Evolutionary conservation across 1,284 basidiomycete genomes (phyloP).

Genomic region (Apiotrichum siamense): DNA sequence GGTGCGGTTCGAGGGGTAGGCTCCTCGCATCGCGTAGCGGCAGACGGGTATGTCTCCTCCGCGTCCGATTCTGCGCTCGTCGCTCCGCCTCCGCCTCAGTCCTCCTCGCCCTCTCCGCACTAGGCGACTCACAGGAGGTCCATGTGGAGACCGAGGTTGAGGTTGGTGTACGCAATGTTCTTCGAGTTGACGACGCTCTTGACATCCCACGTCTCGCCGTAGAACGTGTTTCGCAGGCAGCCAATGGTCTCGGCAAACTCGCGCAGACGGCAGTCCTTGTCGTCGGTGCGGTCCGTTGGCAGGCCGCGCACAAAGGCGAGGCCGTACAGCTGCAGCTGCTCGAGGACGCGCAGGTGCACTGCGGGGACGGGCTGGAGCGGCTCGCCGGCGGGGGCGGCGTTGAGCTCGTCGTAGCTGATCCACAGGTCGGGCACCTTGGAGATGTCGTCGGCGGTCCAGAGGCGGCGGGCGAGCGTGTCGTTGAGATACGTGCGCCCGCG

Average conservation of each 20-base stretch:
- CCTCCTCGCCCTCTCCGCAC: too few relatives aligned
- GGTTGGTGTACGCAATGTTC: constrained; percentile 93
- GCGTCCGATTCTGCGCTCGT: too few relatives aligned
- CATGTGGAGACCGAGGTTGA: constrained; percentile 86
- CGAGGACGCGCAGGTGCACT: constrained; percentile 19
- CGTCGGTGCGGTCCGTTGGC: constrained; percentile 54
- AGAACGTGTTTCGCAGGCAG: constrained; percentile 79
- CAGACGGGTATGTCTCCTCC: too few relatives aligned
- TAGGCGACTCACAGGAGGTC: constrained; percentile 66
- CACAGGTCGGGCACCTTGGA: not conserved
- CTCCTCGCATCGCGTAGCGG: too few relatives aligned
- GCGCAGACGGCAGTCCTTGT: constrained; percentile 61
- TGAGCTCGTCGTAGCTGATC: constrained; percentile 10
- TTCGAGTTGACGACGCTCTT: constrained; percentile 61
- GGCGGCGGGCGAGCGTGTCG: constrained; percentile 6
- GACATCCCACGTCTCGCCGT: constrained; percentile 88
- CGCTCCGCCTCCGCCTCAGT: not conserved
- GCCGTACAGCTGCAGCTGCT: constrained; percentile 51
- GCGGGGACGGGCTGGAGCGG: constrained; percentile 5
- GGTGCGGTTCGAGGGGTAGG: too few relatives aligned
- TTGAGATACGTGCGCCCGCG: constrained; percentile 11
- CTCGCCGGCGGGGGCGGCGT: constrained; percentile 1
- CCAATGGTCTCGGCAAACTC: constrained; percentile 63
- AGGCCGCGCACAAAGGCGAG: constrained; percentile 55
- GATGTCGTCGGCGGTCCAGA: constrained; percentile 11